These are phyloP conservation scores for Hippophae gyantsensis DNA, from an alignment of 306 rosid genomes.

Conservation along the genomic window DNA sequence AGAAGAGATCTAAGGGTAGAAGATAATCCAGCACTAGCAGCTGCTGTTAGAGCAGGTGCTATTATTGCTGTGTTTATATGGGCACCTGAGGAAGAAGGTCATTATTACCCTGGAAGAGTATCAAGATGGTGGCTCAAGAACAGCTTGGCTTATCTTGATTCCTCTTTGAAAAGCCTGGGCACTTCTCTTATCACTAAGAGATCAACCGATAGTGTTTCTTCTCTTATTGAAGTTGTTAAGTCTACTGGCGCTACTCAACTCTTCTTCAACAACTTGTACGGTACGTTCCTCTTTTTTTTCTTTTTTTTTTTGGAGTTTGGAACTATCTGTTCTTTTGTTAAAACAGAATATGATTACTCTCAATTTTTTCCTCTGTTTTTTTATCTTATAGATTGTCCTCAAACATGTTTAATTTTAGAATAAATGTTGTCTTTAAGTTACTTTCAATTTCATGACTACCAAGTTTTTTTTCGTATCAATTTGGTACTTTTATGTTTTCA, in stretches of 20 bases:
- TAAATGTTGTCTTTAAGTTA: too few relatives aligned
- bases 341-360: neutral
- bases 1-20: slow-evolving; percentile 97
- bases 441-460: too few relatives aligned
- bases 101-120: slow-evolving; percentile 80
- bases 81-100: slow-evolving; percentile 99
- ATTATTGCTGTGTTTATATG: slow-evolving; percentile 79
- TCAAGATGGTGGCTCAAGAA: slow-evolving; percentile 98
- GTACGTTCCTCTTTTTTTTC: slow-evolving; percentile 30
- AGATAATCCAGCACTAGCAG: slow-evolving; percentile 86
- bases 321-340: neutral
- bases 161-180: slow-evolving; percentile 71
- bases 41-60: slow-evolving; percentile 88
- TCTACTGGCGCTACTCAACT: slow-evolving; percentile 88
- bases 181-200: slow-evolving; percentile 67
- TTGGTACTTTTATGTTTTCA: too few relatives aligned
- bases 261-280: slow-evolving; percentile 91
- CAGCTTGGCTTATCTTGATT: slow-evolving; percentile 80
- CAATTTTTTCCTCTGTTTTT: slow-evolving; percentile 3
- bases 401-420: too few relatives aligned
- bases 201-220: slow-evolving; percentile 71
- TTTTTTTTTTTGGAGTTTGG: neutral
- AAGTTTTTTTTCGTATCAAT: too few relatives aligned
- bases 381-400: too few relatives aligned
- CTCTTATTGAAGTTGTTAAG: slow-evolving; percentile 63